phyloP scores from a whole-genome alignment of 257 asterid genomes.

The Echium plantagineum region DNA sequence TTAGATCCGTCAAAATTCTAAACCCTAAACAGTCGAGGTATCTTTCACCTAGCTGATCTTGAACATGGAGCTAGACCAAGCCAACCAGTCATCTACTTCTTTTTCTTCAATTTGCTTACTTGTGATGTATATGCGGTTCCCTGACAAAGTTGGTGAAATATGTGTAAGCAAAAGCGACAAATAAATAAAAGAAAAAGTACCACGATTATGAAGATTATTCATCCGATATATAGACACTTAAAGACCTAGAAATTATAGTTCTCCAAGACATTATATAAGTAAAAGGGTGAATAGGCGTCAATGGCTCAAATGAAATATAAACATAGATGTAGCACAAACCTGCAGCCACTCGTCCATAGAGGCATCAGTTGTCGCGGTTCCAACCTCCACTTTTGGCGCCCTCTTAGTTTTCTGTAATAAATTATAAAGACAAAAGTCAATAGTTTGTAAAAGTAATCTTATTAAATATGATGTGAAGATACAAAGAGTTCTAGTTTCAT shows the following conservation, averaged over 20 bases:
- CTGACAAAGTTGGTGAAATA: slow-evolving; percentile 20
- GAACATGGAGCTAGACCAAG: slow-evolving; percentile 18
- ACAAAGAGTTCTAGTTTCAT: too few relatives aligned
- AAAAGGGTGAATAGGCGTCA: background rate
- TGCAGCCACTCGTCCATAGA: slow-evolving; percentile 90
- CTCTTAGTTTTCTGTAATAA: slow-evolving; percentile 68
- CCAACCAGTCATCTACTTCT: slow-evolving; percentile 44
- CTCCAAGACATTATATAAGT: background rate
- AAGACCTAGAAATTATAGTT: background rate
- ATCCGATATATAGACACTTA: background rate
- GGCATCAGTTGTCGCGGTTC: slow-evolving; percentile 83
- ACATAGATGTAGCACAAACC: slow-evolving; percentile 33
- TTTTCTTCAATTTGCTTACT: slow-evolving; percentile 72
- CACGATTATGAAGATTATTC: slow-evolving; percentile 13
- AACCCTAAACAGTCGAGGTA: slow-evolving; percentile 17
- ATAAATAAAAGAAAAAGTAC: slow-evolving; percentile 35
- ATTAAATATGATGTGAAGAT: background rate
- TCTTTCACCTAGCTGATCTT: slow-evolving; percentile 13
- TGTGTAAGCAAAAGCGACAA: slow-evolving; percentile 13
- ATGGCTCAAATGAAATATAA: background rate
- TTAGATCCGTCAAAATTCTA: slow-evolving; percentile 9
- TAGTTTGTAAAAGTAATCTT: too few relatives aligned
- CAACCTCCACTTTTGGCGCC: slow-evolving; percentile 93
- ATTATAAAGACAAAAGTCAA: background rate
- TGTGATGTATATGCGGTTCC: slow-evolving; percentile 76